phyloP scores from a whole-genome alignment of 2,329 filamentous ascomycete species.

The Hyphodiscus sp. region DNA sequence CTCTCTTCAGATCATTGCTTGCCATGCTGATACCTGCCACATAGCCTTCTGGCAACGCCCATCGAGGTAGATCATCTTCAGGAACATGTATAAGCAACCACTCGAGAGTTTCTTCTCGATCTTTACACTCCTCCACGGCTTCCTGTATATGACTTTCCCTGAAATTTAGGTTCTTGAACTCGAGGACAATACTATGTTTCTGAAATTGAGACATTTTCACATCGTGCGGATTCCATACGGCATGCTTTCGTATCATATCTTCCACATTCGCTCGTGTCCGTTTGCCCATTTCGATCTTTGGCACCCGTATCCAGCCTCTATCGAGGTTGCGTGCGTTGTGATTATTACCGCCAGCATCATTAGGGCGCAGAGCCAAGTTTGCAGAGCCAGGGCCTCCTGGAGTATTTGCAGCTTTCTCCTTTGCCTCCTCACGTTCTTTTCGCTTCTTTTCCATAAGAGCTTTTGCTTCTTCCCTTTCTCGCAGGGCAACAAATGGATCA shows the following conservation, averaged over 20 bases:
- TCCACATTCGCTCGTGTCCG: slow-evolving; percentile 76
- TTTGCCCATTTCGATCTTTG: slow-evolving; percentile 89
- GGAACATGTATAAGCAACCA: slow-evolving; percentile 97
- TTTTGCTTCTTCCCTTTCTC: slow-evolving; percentile 74
- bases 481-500: slow-evolving; percentile 79
- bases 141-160: slow-evolving; percentile 85
- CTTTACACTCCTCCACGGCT: slow-evolving; percentile 79
- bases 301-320: slow-evolving; percentile 76
- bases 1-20: slow-evolving; percentile 71
- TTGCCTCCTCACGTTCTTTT: slow-evolving; percentile 60
- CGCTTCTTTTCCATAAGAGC: slow-evolving; percentile 72
- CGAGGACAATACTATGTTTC: slow-evolving; percentile 57
- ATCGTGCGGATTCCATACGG: slow-evolving; percentile 80
- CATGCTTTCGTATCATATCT: slow-evolving; percentile 66
- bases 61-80: slow-evolving; percentile 89
- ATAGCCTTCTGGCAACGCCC: slow-evolving; percentile 89
- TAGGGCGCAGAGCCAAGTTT: slow-evolving; percentile 44
- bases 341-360: slow-evolving; percentile 31
- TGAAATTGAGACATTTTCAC: slow-evolving; percentile 55
- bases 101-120: slow-evolving; percentile 85
- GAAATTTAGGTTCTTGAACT: slow-evolving; percentile 76
- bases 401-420: slow-evolving; percentile 61
- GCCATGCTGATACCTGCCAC: slow-evolving; percentile 83
- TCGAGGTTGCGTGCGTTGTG: slow-evolving; percentile 34
- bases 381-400: slow-evolving; percentile 46